Base-by-base conservation (phyloP, 108 stramenopile species). In the Phaeodactylum tricornutum region DNA sequence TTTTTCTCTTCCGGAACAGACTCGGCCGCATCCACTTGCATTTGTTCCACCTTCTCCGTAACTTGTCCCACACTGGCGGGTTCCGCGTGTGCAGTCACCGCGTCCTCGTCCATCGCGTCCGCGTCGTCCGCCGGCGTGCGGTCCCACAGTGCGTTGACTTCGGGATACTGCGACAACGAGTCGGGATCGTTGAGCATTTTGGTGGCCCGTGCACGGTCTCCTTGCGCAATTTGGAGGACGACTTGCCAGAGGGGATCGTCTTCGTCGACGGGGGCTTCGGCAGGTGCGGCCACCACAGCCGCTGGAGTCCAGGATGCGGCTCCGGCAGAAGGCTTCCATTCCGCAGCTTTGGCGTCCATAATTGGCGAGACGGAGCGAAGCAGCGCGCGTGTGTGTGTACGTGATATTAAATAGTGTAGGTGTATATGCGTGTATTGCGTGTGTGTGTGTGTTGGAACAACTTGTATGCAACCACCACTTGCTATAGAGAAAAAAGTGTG, bases 161-260 rank as follows among this genome's bases (percentile, higher is more conserved):
- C 83, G 4, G 85, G 87, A 71, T 84, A 85, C 39, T 72, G 30
- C 17, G 77, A 43, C 39, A 91, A 67, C 16, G 61, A 66, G 47
- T 93, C 87, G 6, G 92, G 92, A 58, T 87, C 71, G 29, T 46
- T 57, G 50, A 93, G 68, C 58, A 93, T 55, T 59, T 73, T 77
- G 41, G 59, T 26, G 6, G 93, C 93, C 55, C 59, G 61, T 28
- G 47, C 75, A 29, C 79, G 59, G 58, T 94, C 87, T 9, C 84
- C 84, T 4, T 71, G 36, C 46, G 84, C 68, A 53, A 90, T 73
- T 62, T 88, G 77, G 24, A 94, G 65, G 15, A 89, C 81, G 29
- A 75, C 64, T 32, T 73, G 59, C 82, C 89, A 92, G 5, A 95
- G 82, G n/a, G 89, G 87, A 68, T 92, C 90, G 14, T 41, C 64